These are phyloP conservation scores for Scorias spongiosa DNA, from an alignment of 2,329 filamentous ascomycete species.

Conservation along the genomic window DNA sequence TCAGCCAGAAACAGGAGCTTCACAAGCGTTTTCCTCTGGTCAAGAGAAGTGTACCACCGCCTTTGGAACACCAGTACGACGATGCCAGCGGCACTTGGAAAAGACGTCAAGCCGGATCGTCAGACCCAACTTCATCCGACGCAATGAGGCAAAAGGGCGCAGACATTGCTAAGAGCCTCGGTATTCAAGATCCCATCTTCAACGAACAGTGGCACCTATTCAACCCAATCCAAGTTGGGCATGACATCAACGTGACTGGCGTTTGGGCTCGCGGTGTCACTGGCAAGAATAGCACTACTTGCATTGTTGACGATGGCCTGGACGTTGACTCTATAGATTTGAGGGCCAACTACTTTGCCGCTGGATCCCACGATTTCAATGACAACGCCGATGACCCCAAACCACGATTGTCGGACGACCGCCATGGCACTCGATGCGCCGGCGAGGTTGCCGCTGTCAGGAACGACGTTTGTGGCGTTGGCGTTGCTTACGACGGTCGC, in stretches of 20 bases:
- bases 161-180: conserved; percentile 48
- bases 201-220: conserved; percentile 88
- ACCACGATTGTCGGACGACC: conserved; percentile 71
- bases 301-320: conserved; percentile 88
- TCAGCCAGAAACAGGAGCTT: conserved; percentile 63
- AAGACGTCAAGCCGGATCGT: background rate
- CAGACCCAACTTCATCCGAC: conserved; percentile 10
- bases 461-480: conserved; percentile 90
- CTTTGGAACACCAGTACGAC: conserved; percentile 1
- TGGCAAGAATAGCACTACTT: conserved; percentile 74
- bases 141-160: conserved; percentile 43
- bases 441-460: conserved; percentile 85
- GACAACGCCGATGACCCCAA: conserved; percentile 64
- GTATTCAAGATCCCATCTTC: conserved; percentile 82
- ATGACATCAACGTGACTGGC: conserved; percentile 93
- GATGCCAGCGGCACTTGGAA: background rate
- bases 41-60: conserved; percentile 36
- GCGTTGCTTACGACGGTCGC: conserved; percentile 82
- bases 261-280: conserved; percentile 86
- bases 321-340: conserved; percentile 93
- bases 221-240: conserved; percentile 64
- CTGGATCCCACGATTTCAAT: conserved; percentile 93
- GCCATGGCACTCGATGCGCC: conserved; percentile 84
- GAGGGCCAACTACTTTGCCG: conserved; percentile 83
- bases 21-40: conserved; percentile 40